phyloP scores from a whole-genome alignment of 192 early-diverging fungal genomes.

The Fimicolochytrium jonesii region DNA sequence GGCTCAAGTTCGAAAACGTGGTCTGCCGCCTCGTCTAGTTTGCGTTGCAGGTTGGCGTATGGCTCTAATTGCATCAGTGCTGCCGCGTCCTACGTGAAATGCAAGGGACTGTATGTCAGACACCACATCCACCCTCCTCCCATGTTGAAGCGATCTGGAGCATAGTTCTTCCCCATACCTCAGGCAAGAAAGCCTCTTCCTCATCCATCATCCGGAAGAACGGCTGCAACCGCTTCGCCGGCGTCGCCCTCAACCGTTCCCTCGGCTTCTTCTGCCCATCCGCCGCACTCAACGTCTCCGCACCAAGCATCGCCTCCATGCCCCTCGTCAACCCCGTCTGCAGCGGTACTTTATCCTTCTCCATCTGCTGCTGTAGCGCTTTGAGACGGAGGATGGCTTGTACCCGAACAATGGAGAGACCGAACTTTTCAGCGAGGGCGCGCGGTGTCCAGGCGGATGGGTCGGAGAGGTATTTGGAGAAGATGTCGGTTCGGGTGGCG shows the following conservation, averaged over 20 bases:
- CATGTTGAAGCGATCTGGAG: too few relatives aligned
- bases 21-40: conserved; percentile 34
- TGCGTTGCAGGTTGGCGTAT: conserved; percentile 40
- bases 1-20: conserved; percentile 26
- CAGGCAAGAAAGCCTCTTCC: conserved; percentile 62
- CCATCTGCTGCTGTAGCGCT: conserved; percentile 69
- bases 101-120: too few relatives aligned
- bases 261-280: background rate
- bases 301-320: conserved; percentile 83
- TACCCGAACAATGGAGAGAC: conserved; percentile 75
- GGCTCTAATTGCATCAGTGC: conserved; percentile 67
- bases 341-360: conserved; percentile 49
- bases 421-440: conserved; percentile 63
- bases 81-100: conserved; percentile 85
- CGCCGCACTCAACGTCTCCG: conserved; percentile 19
- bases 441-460: conserved; percentile 62
- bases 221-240: conserved; percentile 64
- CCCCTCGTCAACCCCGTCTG: conserved; percentile 68
- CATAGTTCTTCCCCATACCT: conserved; percentile 36
- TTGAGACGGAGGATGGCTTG: conserved; percentile 91
- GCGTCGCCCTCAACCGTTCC: conserved; percentile 33
- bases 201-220: conserved; percentile 81
- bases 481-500: conserved; percentile 66
- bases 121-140: too few relatives aligned
- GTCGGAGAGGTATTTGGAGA: conserved; percentile 56